Base-by-base conservation (phyloP, 108 stramenopile species). In the Schizochytrium sp. region DNA sequence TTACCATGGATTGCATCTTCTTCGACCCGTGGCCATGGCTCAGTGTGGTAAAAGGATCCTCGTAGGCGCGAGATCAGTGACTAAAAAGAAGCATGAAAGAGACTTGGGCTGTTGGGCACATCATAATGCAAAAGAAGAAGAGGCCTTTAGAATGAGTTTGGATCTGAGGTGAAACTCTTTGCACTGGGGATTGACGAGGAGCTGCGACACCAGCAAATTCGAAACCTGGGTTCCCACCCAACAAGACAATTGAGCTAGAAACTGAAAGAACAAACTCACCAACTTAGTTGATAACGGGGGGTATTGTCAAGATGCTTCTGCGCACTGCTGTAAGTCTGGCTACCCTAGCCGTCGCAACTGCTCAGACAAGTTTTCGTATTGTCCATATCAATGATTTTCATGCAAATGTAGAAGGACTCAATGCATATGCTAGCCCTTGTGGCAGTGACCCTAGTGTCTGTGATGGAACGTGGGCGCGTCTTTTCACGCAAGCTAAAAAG, bases 311-410 rank as follows among this genome's bases (percentile, higher is more conserved):
- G 64, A 69, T 69, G 64, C 64, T 69, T 38, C 64, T 69, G 42
- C 64, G 64, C 64, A 69, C 64, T 44, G 64, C 64, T 3, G 64
- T 69, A 44, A 44, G 42, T 7, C 10, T 69, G 0, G 64, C 64
- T 44, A 7, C 15, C 7, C 64, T 69, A 7, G 64, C 64, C 64
- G 64, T 69, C 12, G 64, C 64, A 38, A 69, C 7, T 15, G 64
- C 64, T 8, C 64, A 69, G 44, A 69, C 40, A 38, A 69, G 64
- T 44, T 69, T 69, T 44, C 64, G 64, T 44, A 38, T 69, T 2
- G 64, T 83, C 50, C 76, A 83, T 28, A 50, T 83, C 76, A 83
- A 83, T 53, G 76, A 83, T 53, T 83, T 83, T 40, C 76, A 83
- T 40, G 76, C 76, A 10, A 17, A 83, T 38, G 76, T 83, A 47